These are phyloP conservation scores for Amaranthus tricolor DNA, from an alignment of 179 eudicot species.

Conservation along the genomic window DNA sequence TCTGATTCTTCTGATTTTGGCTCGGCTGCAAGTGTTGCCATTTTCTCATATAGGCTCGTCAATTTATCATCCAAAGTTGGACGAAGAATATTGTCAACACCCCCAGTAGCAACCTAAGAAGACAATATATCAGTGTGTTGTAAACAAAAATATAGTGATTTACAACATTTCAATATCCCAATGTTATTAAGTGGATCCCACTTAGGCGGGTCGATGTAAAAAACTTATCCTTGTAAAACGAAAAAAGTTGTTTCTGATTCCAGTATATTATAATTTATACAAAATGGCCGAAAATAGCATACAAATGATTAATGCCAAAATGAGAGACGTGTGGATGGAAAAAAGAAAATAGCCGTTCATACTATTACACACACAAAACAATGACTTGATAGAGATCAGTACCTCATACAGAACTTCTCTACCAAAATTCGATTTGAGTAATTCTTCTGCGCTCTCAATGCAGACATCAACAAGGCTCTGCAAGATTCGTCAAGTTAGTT, in stretches of 20 bases:
- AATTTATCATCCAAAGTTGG: constrained; percentile 59
- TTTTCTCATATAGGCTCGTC: constrained; percentile 46
- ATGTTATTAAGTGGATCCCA: neutral
- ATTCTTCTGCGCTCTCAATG: constrained; percentile 61
- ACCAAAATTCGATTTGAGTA: constrained; percentile 77
- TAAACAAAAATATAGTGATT: neutral
- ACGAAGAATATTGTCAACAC: constrained; percentile 77
- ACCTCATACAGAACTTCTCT: constrained; percentile 93
- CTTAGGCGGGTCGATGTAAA: too few relatives aligned
- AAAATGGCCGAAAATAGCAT: neutral
- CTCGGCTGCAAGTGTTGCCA: constrained; percentile 62
- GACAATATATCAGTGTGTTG: neutral
- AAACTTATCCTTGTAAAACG: too few relatives aligned
- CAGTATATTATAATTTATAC: neutral
- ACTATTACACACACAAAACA: neutral
- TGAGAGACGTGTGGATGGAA: neutral
- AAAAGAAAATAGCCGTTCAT: neutral
- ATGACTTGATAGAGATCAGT: constrained; percentile 14
- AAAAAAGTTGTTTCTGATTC: neutral
- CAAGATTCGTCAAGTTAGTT: constrained; percentile 21
- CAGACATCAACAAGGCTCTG: constrained; percentile 85
- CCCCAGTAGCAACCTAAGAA: constrained; percentile 78
- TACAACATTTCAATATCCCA: too few relatives aligned
- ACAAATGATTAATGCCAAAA: neutral
- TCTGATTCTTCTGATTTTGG: constrained; percentile 61